Percentiles rank a stretch among this genome's conserved stretches.
Conservation (phyloP, 106 monocot species). For the Iris macrosiphon region DNA sequence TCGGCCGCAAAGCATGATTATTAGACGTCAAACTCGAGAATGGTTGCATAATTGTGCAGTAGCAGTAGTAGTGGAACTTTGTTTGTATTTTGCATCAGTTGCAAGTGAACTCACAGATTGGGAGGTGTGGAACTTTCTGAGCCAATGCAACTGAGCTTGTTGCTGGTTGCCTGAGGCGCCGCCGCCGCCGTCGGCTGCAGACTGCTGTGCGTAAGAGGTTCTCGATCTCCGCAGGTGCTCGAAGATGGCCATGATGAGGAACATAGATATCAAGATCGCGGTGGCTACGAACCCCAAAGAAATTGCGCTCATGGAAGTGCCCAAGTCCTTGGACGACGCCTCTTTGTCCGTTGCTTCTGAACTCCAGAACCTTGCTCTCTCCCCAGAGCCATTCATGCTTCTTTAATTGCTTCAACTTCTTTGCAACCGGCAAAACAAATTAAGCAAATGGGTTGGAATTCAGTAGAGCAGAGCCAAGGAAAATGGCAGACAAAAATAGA, state of each 20-base stretch:
- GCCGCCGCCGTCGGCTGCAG: background rate
- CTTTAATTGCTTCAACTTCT: background rate
- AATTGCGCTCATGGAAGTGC: conserved; percentile 74
- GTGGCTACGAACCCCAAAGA: conserved; percentile 91
- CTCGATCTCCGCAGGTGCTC: conserved; percentile 64
- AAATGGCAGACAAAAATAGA: no score
- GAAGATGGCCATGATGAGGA: conserved; percentile 92
- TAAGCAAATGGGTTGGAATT: background rate
- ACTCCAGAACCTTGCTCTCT: conserved; percentile 35
- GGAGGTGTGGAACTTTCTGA: conserved; percentile 29
- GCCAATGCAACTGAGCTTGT: conserved; percentile 13
- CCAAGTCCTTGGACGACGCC: conserved; percentile 42
- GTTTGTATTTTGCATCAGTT: no score
- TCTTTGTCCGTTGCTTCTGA: conserved; percentile 26
- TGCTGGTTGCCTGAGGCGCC: conserved; percentile 10
- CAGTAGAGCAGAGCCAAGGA: background rate
- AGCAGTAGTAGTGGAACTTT: no score
- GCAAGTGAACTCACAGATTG: conserved; percentile 29
- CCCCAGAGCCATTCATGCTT: conserved; percentile 46
- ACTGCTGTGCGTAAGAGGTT: conserved; percentile 7
- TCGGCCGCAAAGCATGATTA: no score
- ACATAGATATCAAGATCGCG: conserved; percentile 78
- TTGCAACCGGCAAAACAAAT: background rate
- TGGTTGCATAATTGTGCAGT: no score
- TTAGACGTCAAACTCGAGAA: no score